Evolutionary conservation across 768 basidiomycete genomes (phyloP).

Genomic region (Tephrocybe sp.): DNA sequence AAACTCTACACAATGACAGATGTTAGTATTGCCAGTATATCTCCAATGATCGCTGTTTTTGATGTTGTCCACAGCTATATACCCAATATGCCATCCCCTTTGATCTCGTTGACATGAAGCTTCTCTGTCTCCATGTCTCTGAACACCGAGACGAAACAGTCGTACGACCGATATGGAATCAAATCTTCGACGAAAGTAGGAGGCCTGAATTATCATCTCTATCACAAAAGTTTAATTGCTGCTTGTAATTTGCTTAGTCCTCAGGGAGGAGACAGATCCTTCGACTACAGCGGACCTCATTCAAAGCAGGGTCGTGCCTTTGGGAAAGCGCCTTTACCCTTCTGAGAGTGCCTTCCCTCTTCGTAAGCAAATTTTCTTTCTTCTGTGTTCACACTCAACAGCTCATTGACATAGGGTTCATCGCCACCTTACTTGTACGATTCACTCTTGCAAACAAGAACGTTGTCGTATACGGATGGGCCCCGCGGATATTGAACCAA

Average conservation of each 20-base stretch:
- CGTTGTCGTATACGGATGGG: constrained; percentile 76
- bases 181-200: constrained; percentile 79
- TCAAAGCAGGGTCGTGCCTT: constrained; percentile 59
- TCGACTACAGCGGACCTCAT: constrained; percentile 60
- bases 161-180: constrained; percentile 85
- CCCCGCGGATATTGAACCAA: constrained; percentile 72
- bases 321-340: constrained; percentile 87
- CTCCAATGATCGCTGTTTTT: constrained; percentile 11
- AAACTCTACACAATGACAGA: constrained; percentile 81
- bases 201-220: too few relatives aligned
- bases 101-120: constrained; percentile 77
- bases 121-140: constrained; percentile 91
- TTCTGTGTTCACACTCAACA: constrained; percentile 3
- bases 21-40: constrained; percentile 38
- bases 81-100: constrained; percentile 87
- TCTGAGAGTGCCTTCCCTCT: constrained; percentile 90
- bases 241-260: constrained; percentile 36
- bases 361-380: constrained; percentile 46
- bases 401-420: constrained; percentile 56
- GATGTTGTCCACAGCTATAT: constrained; percentile 60
- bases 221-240: too few relatives aligned
- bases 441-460: constrained; percentile 65
- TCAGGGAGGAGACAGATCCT: constrained; percentile 56
- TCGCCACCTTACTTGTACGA: constrained; percentile 73
- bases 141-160: constrained; percentile 86